Evolutionary conservation across 1,284 basidiomycete genomes (phyloP).

Genomic region (Ustilago cynodontis): DNA sequence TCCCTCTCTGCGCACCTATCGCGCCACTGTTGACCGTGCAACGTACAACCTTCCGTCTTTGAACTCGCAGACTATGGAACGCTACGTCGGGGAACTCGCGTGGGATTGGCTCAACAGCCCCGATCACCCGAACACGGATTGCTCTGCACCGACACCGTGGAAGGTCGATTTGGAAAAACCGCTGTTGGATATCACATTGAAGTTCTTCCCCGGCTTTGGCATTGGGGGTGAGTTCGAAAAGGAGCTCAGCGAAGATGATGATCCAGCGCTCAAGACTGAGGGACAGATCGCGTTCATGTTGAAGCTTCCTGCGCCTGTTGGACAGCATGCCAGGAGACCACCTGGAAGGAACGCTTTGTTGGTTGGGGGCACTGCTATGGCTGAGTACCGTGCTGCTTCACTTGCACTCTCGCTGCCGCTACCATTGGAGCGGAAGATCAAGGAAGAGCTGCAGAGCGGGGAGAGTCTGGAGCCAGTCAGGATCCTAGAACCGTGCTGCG

Average conservation of each 20-base stretch:
- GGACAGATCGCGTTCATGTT: constrained; percentile 47
- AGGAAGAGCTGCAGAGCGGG: constrained; percentile 11
- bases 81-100: constrained; percentile 51
- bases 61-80: constrained; percentile 55
- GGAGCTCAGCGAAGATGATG: constrained; percentile 25
- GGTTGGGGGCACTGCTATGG: constrained; percentile 51
- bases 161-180: constrained; percentile 49
- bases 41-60: constrained; percentile 65
- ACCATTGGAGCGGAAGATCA: constrained; percentile 17
- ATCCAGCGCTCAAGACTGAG: constrained; percentile 25
- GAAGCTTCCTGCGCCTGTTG: constrained; percentile 25
- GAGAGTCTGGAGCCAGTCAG: constrained; percentile 16
- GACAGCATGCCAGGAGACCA: constrained; percentile 19
- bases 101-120: constrained; percentile 51
- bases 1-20: constrained; percentile 35
- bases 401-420: constrained; percentile 42
- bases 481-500: constrained; percentile 53
- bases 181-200: constrained; percentile 48
- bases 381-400: constrained; percentile 46
- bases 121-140: constrained; percentile 14
- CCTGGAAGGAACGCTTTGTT: constrained; percentile 36
- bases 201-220: constrained; percentile 52
- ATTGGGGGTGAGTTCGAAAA: constrained; percentile 52
- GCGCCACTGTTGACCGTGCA: constrained; percentile 58
- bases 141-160: constrained; percentile 13